Percentiles rank a stretch among this genome's conserved stretches.
Conservation (phyloP, 1,284 basidiomycete genomes). For the Malassezia globosa region DNA sequence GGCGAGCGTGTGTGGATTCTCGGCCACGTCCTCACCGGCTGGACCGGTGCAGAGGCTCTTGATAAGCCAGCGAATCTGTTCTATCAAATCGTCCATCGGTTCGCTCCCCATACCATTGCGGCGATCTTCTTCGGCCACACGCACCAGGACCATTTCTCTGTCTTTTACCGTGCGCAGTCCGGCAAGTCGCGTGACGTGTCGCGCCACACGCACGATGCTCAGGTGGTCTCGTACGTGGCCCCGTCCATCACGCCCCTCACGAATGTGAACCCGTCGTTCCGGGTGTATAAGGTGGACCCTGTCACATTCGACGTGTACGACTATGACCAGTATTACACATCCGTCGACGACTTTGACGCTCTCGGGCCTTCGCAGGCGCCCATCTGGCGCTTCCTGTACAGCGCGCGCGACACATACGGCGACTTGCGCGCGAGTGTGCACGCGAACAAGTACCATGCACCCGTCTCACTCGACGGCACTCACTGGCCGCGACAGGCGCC, state of each 20-base stretch:
- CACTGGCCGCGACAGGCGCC: constrained; percentile 59
- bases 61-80: constrained; percentile 31
- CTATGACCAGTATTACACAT: constrained; percentile 37
- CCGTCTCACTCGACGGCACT: constrained; percentile 8
- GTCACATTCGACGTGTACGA: constrained; percentile 45
- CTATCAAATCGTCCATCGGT: constrained; percentile 60
- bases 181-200: constrained; percentile 44
- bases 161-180: constrained; percentile 65
- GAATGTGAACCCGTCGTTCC: constrained; percentile 66
- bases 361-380: constrained; percentile 51
- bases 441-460: background rate
- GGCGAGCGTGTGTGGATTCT: constrained; percentile 58
- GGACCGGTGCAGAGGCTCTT: constrained; percentile 57
- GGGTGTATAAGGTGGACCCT: constrained; percentile 67
- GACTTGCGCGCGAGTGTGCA: constrained; percentile 48
- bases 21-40: constrained; percentile 66
- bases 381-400: constrained; percentile 61
- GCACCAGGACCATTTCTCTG: constrained; percentile 67
- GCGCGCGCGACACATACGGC: constrained; percentile 57
- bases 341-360: constrained; percentile 20
- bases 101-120: constrained; percentile 60
- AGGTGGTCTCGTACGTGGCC: constrained; percentile 52
- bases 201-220: constrained; percentile 12
- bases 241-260: constrained; percentile 63
- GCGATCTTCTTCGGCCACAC: constrained; percentile 71